phyloP scores from a whole-genome alignment of 2,329 filamentous ascomycete species.

The Pseudocercospora macadamiae region DNA sequence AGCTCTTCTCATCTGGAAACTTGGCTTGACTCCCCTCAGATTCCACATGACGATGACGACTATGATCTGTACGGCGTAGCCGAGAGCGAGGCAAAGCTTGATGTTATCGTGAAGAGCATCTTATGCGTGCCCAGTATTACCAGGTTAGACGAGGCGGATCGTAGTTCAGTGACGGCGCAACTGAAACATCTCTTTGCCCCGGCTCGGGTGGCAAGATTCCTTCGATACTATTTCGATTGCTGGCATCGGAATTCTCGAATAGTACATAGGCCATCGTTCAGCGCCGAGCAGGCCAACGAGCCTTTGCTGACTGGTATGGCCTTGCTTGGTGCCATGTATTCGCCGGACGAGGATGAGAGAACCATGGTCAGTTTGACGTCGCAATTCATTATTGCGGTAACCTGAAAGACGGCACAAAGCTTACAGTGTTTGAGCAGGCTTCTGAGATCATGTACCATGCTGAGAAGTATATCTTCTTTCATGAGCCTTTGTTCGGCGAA shows the following conservation, averaged over 20 bases:
- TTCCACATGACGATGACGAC: not conserved
- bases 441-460: conserved; percentile 12
- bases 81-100: not conserved
- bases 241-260: conserved; percentile 15
- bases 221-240: conserved; percentile 14
- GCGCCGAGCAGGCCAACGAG: not conserved
- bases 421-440: no score
- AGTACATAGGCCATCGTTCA: conserved; percentile 12
- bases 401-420: no score
- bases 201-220: not conserved
- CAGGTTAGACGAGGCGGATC: not conserved
- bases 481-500: not conserved
- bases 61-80: conserved; percentile 6
- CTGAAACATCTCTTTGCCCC: conserved; percentile 11
- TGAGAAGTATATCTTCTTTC: conserved; percentile 11
- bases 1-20: not conserved
- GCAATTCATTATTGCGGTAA: no score
- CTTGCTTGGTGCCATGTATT: conserved; percentile 18
- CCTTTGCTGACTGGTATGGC: conserved; percentile 4
- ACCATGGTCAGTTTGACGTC: conserved; percentile 10
- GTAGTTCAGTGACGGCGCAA: not conserved
- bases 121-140: not conserved
- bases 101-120: not conserved
- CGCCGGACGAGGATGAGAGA: conserved; percentile 12
- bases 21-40: not conserved